Evolutionary conservation across 2,329 filamentous ascomycete genomes (phyloP).

Genomic region (Fusarium citri): DNA sequence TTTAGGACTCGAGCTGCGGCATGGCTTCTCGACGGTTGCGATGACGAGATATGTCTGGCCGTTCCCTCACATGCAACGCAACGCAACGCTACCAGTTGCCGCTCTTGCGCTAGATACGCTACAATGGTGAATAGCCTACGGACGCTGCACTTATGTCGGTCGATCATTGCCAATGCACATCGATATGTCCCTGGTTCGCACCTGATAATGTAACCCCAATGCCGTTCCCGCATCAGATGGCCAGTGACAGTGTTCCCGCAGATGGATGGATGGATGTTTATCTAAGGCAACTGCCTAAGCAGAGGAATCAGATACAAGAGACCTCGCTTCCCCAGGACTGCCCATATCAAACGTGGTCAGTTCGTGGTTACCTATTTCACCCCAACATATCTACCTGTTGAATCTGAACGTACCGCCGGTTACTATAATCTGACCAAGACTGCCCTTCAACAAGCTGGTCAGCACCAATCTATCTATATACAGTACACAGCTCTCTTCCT

Average conservation of each 20-base stretch:
- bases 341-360: constrained; percentile 20
- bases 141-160: constrained; percentile 20
- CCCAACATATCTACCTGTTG: constrained; percentile 13
- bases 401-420: constrained; percentile 6
- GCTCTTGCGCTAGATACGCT: constrained; percentile 31
- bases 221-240: constrained; percentile 33
- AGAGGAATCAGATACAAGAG: constrained; percentile 33
- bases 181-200: constrained; percentile 34
- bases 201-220: constrained; percentile 40
- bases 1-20: constrained; percentile 14
- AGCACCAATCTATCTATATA: constrained; percentile 19
- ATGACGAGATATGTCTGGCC: constrained; percentile 32
- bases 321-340: constrained; percentile 27
- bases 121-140: neutral
- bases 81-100: constrained; percentile 25
- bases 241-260: constrained; percentile 5
- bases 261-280: constrained; percentile 16
- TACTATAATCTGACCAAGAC: constrained; percentile 8
- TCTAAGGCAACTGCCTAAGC: constrained; percentile 9
- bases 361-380: constrained; percentile 21
- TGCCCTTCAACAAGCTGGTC: constrained; percentile 11
- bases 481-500: neutral
- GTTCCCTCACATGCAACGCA: constrained; percentile 12
- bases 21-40: constrained; percentile 12
- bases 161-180: constrained; percentile 33